phyloP scores from a whole-genome alignment of 1,284 basidiomycete genomes.

The Trametes pubescens region DNA sequence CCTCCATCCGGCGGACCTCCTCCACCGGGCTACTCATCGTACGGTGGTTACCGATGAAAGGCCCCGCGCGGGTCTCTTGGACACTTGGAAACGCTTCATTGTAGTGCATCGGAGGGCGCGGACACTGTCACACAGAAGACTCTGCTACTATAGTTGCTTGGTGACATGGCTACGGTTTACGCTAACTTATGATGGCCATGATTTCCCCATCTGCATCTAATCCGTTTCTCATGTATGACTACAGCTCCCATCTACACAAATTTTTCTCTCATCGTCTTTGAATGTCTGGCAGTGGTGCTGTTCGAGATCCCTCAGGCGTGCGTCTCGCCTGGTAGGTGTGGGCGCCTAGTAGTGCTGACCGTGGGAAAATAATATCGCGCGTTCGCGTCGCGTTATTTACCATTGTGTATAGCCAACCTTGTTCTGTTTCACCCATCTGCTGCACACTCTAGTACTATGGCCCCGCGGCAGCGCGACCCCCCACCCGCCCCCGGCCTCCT shows the following conservation, averaged over 20 bases:
- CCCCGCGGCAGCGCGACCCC: conserved; percentile 34
- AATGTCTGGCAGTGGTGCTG: neutral
- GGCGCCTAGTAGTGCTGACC: neutral
- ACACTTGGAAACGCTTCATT: conserved; percentile 25
- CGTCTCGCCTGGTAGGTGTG: neutral
- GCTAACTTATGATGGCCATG: conserved; percentile 38
- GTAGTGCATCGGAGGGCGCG: conserved; percentile 28
- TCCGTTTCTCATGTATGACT: conserved; percentile 31
- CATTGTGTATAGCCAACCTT: conserved; percentile 31
- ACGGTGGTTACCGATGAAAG: conserved; percentile 35
- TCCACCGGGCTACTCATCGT: conserved; percentile 37
- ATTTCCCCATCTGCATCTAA: conserved; percentile 26
- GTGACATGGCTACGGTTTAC: conserved; percentile 27
- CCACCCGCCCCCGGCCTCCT: conserved; percentile 53
- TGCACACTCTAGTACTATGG: conserved; percentile 21
- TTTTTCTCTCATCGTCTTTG: neutral
- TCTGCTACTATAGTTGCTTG: conserved; percentile 14
- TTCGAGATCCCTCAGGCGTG: neutral
- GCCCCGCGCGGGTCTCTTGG: neutral
- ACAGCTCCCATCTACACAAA: conserved; percentile 30
- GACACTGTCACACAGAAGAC: conserved; percentile 15
- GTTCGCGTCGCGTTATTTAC: conserved; percentile 32
- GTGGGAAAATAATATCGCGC: conserved; percentile 26
- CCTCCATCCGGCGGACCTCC: conserved; percentile 28
- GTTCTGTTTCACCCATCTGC: conserved; percentile 32